Evolutionary conservation across 441 rosid genomes (phyloP).

Genomic region (Eutrema salsugineum): DNA sequence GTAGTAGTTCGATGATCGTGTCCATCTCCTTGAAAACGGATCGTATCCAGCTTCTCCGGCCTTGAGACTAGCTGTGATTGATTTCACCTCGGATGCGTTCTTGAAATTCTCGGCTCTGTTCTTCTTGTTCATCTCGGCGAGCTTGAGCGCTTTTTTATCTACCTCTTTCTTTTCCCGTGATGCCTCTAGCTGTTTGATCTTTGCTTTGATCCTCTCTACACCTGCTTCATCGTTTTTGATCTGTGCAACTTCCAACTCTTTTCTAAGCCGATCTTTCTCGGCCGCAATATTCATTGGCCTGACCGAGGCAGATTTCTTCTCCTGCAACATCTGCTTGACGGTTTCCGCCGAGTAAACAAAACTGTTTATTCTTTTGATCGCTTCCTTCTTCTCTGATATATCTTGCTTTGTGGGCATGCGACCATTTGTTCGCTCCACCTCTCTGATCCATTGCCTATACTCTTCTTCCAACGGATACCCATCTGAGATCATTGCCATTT

Average conservation of each 20-base stretch:
- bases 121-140: constrained; percentile 95
- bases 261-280: constrained; percentile 90
- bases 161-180: constrained; percentile 60
- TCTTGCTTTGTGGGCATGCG: constrained; percentile 85
- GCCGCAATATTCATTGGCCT: constrained; percentile 92
- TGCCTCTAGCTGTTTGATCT: constrained; percentile 78
- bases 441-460: constrained; percentile 79
- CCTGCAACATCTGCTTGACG: constrained; percentile 95
- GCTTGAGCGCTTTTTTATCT: constrained; percentile 70
- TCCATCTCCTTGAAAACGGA: constrained; percentile 99
- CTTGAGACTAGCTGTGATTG: constrained; percentile 53
- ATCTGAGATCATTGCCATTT: constrained; percentile 99
- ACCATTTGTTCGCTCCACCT: constrained; percentile 80
- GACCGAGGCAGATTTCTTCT: constrained; percentile 78
- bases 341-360: constrained; percentile 92
- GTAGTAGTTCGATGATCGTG: constrained; percentile 87
- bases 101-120: constrained; percentile 92
- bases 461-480: constrained; percentile 88
- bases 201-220: constrained; percentile 67
- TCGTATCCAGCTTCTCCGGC: constrained; percentile 99
- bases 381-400: constrained; percentile 80
- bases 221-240: constrained; percentile 68
- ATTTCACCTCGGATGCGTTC: constrained; percentile 81
- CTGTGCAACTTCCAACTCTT: constrained; percentile 73
- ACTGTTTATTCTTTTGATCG: constrained; percentile 57